These are phyloP conservation scores for Blastobotrys capitulatus DNA, from an alignment of 1,139 yeast species.

Conservation along the genomic window DNA sequence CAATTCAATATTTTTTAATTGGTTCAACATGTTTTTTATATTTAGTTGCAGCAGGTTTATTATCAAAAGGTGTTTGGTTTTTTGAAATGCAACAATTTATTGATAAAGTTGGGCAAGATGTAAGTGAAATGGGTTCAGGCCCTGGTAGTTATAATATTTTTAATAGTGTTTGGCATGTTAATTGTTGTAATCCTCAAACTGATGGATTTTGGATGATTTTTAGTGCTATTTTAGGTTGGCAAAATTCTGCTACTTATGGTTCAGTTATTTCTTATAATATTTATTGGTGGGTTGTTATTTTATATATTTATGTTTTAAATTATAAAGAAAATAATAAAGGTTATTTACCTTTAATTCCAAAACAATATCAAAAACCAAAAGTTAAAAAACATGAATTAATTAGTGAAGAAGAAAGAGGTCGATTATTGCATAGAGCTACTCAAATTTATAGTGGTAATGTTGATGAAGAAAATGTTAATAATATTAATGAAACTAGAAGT, in stretches of 20 bases:
- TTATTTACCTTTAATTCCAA: slow-evolving; percentile 45
- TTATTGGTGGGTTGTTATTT: slow-evolving; percentile 68
- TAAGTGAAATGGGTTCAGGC: slow-evolving; percentile 83
- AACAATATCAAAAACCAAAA: slow-evolving; percentile 17
- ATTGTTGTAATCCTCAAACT: slow-evolving; percentile 85
- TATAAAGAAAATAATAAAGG: slow-evolving; percentile 55
- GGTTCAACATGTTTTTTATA: slow-evolving; percentile 77
- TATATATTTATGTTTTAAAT: slow-evolving; percentile 52
- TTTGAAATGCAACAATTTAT: slow-evolving; percentile 64
- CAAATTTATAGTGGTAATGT: slow-evolving; percentile 15
- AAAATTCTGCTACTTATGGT: slow-evolving; percentile 85
- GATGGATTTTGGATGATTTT: slow-evolving; percentile 94
- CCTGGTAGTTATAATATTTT: slow-evolving; percentile 83
- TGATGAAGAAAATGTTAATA: not conserved
- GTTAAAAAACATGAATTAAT: slow-evolving; percentile 5
- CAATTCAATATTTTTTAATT: slow-evolving; percentile 74
- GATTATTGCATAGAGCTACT: slow-evolving; percentile 21
- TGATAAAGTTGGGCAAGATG: slow-evolving; percentile 75
- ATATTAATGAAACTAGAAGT: slow-evolving; percentile 8
- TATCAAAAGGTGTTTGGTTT: slow-evolving; percentile 87
- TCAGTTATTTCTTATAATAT: slow-evolving; percentile 77
- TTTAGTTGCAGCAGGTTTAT: slow-evolving; percentile 80
- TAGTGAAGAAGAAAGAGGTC: slow-evolving; percentile 18
- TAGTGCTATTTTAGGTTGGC: slow-evolving; percentile 86
- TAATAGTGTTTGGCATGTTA: slow-evolving; percentile 83